A percentile compares a stretch with the other conserved stretches of the same genome.
Conservation (phyloP, 441 rosid genomes). For the Hura crepitans region DNA sequence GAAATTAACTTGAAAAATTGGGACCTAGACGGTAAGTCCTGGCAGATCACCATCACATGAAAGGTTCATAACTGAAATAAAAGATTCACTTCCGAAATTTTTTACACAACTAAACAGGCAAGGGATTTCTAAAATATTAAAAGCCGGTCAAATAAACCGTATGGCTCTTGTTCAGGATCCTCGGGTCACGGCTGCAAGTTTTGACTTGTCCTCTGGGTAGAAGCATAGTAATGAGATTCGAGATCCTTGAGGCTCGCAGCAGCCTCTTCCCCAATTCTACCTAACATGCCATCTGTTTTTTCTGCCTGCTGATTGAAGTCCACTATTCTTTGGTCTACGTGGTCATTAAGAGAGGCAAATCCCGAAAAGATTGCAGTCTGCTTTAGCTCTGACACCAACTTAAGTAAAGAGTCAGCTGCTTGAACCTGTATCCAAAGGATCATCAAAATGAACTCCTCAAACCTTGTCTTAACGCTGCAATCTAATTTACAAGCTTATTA, state of each 20-base stretch:
- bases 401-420: constrained; percentile 83
- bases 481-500: neutral
- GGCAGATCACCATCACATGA: no score
- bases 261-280: constrained; percentile 71
- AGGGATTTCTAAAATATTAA: no score
- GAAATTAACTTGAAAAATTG: no score
- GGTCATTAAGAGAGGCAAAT: constrained; percentile 82
- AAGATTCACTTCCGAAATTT: no score
- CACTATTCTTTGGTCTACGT: constrained; percentile 64
- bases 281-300: constrained; percentile 55
- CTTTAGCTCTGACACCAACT: constrained; percentile 77
- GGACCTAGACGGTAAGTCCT: no score
- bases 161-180: neutral
- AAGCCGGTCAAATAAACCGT: neutral
- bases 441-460: neutral
- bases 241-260: constrained; percentile 84
- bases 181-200: constrained; percentile 21
- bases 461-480: neutral
- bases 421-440: constrained; percentile 48
- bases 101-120: no score
- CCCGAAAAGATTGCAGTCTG: constrained; percentile 87
- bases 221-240: constrained; percentile 76
- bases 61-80: no score
- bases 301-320: constrained; percentile 66
- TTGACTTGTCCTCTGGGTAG: constrained; percentile 41